These are phyloP conservation scores for Rhodotorula sp. DNA, from an alignment of 1,284 basidiomycete species.

Conservation along the genomic window DNA sequence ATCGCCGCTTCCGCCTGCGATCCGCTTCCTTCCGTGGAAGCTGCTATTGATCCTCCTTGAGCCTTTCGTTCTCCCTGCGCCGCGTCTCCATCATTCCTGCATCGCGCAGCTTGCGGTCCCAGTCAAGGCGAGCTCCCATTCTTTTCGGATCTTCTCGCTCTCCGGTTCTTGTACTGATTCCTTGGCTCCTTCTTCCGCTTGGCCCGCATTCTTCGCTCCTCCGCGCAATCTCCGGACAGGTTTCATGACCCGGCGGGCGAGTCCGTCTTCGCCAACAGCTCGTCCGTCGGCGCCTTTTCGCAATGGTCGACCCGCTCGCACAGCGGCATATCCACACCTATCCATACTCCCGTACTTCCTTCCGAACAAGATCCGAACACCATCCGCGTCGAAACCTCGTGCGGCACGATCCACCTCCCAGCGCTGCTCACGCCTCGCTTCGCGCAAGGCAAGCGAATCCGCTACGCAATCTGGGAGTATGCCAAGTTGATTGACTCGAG, in stretches of 20 bases:
- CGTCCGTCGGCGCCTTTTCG: slow-evolving; percentile 26
- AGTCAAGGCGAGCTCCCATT: no score
- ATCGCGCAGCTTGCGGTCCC: neutral
- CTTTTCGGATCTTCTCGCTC: no score
- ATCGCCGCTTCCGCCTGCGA: slow-evolving; percentile 13
- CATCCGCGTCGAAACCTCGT: slow-evolving; percentile 47
- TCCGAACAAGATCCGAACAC: slow-evolving; percentile 38
- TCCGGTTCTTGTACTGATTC: neutral
- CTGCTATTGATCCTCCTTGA: slow-evolving; percentile 61
- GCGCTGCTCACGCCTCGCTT: slow-evolving; percentile 73
- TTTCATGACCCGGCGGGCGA: slow-evolving; percentile 37
- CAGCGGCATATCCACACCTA: slow-evolving; percentile 14
- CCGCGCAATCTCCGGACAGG: slow-evolving; percentile 45
- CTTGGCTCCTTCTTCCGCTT: no score
- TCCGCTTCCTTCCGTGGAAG: slow-evolving; percentile 70
- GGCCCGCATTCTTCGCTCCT: neutral
- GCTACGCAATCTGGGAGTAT: slow-evolving; percentile 67
- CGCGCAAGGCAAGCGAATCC: slow-evolving; percentile 69
- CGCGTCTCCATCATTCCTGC: neutral
- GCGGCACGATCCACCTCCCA: slow-evolving; percentile 60
- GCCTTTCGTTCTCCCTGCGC: neutral
- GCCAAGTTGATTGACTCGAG: slow-evolving; percentile 81
- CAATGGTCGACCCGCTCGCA: slow-evolving; percentile 50
- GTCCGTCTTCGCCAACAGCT: slow-evolving; percentile 37
- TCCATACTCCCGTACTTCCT: neutral